Evolutionary conservation across 192 early-diverging fungal species (phyloP).

Genomic region (Podochytrium sp.): DNA sequence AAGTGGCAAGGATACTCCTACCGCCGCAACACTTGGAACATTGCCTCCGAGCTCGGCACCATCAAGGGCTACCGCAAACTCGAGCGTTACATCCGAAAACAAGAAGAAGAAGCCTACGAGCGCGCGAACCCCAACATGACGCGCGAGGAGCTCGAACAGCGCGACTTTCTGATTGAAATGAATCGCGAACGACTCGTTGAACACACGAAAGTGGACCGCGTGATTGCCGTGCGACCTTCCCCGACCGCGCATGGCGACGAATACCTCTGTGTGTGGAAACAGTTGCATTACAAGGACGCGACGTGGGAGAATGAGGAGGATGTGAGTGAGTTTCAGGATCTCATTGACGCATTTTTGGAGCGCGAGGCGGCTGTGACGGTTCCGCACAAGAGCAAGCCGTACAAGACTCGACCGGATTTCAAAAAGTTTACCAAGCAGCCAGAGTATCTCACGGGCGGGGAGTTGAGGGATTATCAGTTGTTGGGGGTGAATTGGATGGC

Average conservation of each 20-base stretch:
- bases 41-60: constrained; percentile 61
- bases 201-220: constrained; percentile 85
- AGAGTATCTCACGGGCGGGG: constrained; percentile 78
- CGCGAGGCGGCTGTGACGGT: constrained; percentile 72
- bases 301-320: constrained; percentile 87
- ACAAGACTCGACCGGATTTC: constrained; percentile 75
- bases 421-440: constrained; percentile 80
- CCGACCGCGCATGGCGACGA: constrained; percentile 59
- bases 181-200: constrained; percentile 80
- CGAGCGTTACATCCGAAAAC: constrained; percentile 64
- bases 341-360: constrained; percentile 86
- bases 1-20: constrained; percentile 95
- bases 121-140: constrained; percentile 71
- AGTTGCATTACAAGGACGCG: constrained; percentile 82
- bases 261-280: constrained; percentile 94
- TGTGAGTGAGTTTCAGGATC: constrained; percentile 72
- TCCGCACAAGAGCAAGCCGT: constrained; percentile 68
- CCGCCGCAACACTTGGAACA: constrained; percentile 91
- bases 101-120: constrained; percentile 61
- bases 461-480: constrained; percentile 94
- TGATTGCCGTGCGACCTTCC: constrained; percentile 71
- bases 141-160: constrained; percentile 88
- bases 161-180: constrained; percentile 83
- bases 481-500: constrained; percentile 97
- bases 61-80: constrained; percentile 71